Base-by-base conservation (phyloP, 108 stramenopile species). In the Cafeteria roenbergensis region DNA sequence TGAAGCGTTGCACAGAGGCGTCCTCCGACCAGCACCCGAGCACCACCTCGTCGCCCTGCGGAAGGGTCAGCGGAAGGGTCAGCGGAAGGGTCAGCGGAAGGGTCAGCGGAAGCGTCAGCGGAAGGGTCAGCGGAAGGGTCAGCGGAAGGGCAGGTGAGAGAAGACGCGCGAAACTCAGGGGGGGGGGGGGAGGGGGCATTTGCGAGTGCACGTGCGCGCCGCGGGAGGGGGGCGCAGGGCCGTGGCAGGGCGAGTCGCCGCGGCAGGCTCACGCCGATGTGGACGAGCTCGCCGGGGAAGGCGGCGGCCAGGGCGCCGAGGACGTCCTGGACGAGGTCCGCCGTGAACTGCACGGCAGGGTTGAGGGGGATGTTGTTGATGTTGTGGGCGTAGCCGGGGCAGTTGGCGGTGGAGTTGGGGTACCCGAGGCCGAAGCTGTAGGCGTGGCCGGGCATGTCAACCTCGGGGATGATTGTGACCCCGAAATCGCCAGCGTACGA, bases 31-130 rank as follows among this genome's bases (percentile, higher is more conserved):
- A 61, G 59, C 59, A 61, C 17, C 2, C 22, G 2, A 3, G n/a
- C 24, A 61, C 59, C 36, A 61, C 59, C n/a, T 61, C 59, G n/a
- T 61, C 59, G 2, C 59, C 59, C n/a, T n/a, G n/a, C n/a, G n/a
- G n/a, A n/a, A n/a, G n/a, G n/a, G n/a, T n/a, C n/a, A n/a, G n/a
- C n/a, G n/a, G n/a, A n/a, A n/a, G n/a, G n/a, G n/a, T n/a, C n/a
- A n/a, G n/a, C n/a, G n/a, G n/a, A n/a, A n/a, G n/a, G n/a, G n/a
- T n/a, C n/a, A n/a, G n/a, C n/a, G n/a, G n/a, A n/a, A n/a, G n/a
- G n/a, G n/a, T n/a, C n/a, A n/a, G n/a, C n/a, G n/a, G n/a, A n/a
- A n/a, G n/a, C n/a, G n/a, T n/a, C n/a, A n/a, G n/a, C n/a, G n/a
- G n/a, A n/a, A n/a, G n/a, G n/a, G n/a, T n/a, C n/a, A n/a, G n/a